A percentile compares a stretch with the other conserved stretches of the same genome.
These are phyloP conservation scores for Sporothrix euskadiensis DNA, from an alignment of 2,329 filamentous ascomycete genomes.

Conservation along the genomic window DNA sequence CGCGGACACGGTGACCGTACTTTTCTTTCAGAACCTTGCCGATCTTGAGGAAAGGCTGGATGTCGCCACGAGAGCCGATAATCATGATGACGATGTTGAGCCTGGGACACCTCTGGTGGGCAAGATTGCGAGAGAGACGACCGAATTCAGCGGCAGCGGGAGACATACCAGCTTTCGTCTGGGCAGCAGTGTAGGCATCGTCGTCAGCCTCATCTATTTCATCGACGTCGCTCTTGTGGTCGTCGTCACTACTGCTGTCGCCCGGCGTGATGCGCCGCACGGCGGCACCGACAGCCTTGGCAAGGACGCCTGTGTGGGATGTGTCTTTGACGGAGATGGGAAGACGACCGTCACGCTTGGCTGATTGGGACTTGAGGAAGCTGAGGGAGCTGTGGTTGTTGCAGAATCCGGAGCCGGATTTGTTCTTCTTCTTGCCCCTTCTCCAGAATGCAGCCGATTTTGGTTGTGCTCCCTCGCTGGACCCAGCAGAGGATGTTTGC, in stretches of 20 bases:
- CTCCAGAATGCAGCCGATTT: constrained; percentile 20
- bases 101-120: constrained; percentile 45
- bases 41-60: constrained; percentile 76
- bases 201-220: constrained; percentile 10
- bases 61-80: constrained; percentile 76
- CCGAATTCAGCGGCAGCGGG: constrained; percentile 33
- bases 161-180: constrained; percentile 19
- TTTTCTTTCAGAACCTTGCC: constrained; percentile 70
- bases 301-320: constrained; percentile 68
- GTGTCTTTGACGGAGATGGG: constrained; percentile 73
- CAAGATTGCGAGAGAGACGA: constrained; percentile 28
- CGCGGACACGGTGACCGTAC: constrained; percentile 72
- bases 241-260: constrained; percentile 35
- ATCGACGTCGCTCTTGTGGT: neutral
- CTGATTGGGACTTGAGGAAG: constrained; percentile 39
- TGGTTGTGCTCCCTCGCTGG: neutral
- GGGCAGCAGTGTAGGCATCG: neutral
- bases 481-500: neutral
- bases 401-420: neutral
- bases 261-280: constrained; percentile 56
- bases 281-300: constrained; percentile 68
- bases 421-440: neutral
- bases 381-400: neutral
- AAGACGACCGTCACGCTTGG: constrained; percentile 65
- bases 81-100: constrained; percentile 84